Evolutionary conservation across 495 filamentous ascomycete genomes (phyloP).

Genomic region (Penicillium ucsense): DNA sequence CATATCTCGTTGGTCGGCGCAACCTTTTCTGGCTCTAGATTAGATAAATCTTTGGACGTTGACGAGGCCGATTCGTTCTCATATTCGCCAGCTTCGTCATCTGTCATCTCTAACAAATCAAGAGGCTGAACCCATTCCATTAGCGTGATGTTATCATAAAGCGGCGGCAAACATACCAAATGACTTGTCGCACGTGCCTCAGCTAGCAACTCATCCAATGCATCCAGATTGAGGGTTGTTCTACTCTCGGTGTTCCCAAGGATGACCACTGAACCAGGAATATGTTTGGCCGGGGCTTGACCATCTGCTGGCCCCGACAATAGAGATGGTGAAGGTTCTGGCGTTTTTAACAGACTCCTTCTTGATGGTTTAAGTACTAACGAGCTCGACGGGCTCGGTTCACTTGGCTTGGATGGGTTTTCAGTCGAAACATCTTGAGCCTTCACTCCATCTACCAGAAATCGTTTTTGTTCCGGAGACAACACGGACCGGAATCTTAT

Average conservation of each 20-base stretch:
- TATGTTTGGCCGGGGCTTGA: neutral
- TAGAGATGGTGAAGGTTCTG: slow-evolving; percentile 9
- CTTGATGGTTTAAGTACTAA: slow-evolving; percentile 22
- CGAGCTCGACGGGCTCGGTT: slow-evolving; percentile 3
- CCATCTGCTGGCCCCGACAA: neutral
- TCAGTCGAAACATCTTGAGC: neutral
- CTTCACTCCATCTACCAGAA: slow-evolving; percentile 42
- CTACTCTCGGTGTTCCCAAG: neutral
- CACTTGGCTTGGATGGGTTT: neutral
- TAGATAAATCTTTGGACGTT: slow-evolving; percentile 3
- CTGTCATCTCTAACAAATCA: slow-evolving; percentile 23
- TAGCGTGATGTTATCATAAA: neutral
- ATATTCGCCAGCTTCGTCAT: slow-evolving; percentile 13
- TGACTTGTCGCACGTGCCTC: slow-evolving; percentile 44
- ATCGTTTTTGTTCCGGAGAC: slow-evolving; percentile 47
- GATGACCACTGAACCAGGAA: neutral
- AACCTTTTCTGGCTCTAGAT: slow-evolving; percentile 15
- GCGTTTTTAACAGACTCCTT: slow-evolving; percentile 7
- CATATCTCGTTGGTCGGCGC: slow-evolving; percentile 15
- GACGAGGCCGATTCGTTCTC: slow-evolving; percentile 15
- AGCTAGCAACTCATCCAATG: slow-evolving; percentile 48
- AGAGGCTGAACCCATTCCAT: slow-evolving; percentile 25
- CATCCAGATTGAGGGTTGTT: slow-evolving; percentile 26
- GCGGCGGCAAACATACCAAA: slow-evolving; percentile 31
- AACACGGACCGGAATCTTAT: slow-evolving; percentile 51